These are phyloP conservation scores for Fusarium agapanthi DNA, from an alignment of 2,329 filamentous ascomycete genomes.

Conservation along the genomic window DNA sequence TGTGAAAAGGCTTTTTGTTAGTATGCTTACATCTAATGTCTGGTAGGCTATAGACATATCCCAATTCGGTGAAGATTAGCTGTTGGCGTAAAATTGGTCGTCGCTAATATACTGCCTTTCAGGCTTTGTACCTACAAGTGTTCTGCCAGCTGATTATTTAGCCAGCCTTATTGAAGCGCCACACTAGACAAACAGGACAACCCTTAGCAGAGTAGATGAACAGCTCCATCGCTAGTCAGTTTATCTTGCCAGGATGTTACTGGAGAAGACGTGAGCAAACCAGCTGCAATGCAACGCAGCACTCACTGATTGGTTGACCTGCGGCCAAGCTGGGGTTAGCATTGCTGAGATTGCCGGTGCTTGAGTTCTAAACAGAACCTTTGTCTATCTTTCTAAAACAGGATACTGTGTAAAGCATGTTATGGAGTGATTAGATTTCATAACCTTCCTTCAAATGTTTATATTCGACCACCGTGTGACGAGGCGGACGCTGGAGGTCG, in stretches of 20 bases:
- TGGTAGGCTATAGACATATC: too few species aligned
- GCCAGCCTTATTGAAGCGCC: fast-evolving
- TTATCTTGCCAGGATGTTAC: too few species aligned
- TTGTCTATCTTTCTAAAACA: not conserved
- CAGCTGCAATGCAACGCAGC: not conserved
- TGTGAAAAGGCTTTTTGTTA: too few species aligned
- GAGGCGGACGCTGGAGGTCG: fast-evolving
- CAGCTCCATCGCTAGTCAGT: fast-evolving
- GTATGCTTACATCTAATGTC: too few species aligned
- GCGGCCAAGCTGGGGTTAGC: not conserved
- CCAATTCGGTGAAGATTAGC: not conserved
- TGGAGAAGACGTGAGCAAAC: too few species aligned
- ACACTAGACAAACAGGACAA: not conserved
- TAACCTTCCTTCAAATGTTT: fast-evolving
- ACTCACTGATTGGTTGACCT: not conserved
- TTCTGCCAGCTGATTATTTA: fast-evolving
- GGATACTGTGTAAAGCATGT: fast-evolving
- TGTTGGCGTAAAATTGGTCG: too few species aligned
- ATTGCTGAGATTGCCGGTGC: not conserved
- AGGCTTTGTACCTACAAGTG: not conserved
- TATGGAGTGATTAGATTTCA: not conserved
- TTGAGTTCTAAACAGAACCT: fast-evolving
- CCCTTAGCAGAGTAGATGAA: fast-evolving
- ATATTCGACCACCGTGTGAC: fast-evolving
- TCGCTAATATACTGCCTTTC: not conserved